These are phyloP conservation scores for Aspergillus phoenicis DNA, from an alignment of 2,329 filamentous ascomycete genomes.

Conservation along the genomic window DNA sequence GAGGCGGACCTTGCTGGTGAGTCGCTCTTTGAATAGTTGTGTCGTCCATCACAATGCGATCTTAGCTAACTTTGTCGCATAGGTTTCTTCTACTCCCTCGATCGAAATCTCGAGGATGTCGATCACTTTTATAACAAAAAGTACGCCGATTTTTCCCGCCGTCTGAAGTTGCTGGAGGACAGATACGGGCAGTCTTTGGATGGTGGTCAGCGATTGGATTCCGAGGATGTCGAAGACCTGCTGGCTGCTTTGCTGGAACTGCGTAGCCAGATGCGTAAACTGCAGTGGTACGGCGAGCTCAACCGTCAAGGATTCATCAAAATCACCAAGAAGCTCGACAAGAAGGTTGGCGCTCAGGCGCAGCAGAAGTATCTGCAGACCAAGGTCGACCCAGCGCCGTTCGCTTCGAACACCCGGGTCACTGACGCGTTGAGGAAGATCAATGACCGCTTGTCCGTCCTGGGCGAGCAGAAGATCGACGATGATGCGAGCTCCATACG, in stretches of 20 bases:
- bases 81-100: slow-evolving; percentile 97
- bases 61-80: slow-evolving; percentile 34
- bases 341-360: slow-evolving; percentile 78
- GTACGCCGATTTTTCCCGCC: slow-evolving; percentile 78
- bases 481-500: slow-evolving; percentile 74
- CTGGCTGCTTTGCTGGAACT: slow-evolving; percentile 88
- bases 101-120: slow-evolving; percentile 96
- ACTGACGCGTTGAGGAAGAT: slow-evolving; percentile 66
- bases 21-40: slow-evolving; percentile 38
- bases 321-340: slow-evolving; percentile 98
- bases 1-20: slow-evolving; percentile 88
- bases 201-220: slow-evolving; percentile 71
- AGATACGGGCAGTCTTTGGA: slow-evolving; percentile 78
- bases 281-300: slow-evolving; percentile 98
- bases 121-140: slow-evolving; percentile 98
- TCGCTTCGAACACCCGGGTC: slow-evolving; percentile 72
- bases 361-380: slow-evolving; percentile 86
- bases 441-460: slow-evolving; percentile 86
- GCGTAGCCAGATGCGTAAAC: slow-evolving; percentile 80
- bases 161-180: slow-evolving; percentile 82
- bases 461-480: slow-evolving; percentile 74
- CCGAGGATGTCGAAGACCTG: slow-evolving; percentile 87
- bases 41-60: slow-evolving; percentile 13
- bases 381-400: slow-evolving; percentile 85
- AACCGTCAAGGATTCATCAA: slow-evolving; percentile 95